phyloP scores from a whole-genome alignment of 1,284 basidiomycete species.

The Cutaneotrichosporon arboriforme region DNA sequence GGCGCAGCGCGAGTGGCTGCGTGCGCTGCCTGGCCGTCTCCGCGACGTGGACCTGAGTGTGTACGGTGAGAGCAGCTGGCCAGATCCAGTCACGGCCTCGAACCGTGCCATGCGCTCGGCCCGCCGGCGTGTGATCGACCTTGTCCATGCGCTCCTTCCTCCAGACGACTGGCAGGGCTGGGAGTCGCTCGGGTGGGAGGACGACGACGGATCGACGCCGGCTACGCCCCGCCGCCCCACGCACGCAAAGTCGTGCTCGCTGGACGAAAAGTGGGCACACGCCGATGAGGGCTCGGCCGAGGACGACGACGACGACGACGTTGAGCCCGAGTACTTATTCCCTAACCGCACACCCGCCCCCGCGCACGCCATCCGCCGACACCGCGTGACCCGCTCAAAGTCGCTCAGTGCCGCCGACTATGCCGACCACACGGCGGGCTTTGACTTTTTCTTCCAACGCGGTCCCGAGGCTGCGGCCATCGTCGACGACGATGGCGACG shows the following conservation, averaged over 20 bases:
- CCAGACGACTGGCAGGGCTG: conserved; percentile 48
- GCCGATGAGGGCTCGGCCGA: not conserved
- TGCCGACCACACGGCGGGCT: not conserved
- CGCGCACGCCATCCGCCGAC: conserved; percentile 26
- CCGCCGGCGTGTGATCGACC: conserved; percentile 34
- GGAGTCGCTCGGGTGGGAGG: conserved; percentile 48
- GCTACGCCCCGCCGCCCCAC: conserved; percentile 12
- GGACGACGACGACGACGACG: conserved; percentile 25
- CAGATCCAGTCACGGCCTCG: conserved; percentile 11
- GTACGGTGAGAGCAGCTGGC: conserved; percentile 11
- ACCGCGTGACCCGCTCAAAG: conserved; percentile 35
- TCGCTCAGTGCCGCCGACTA: conserved; percentile 17
- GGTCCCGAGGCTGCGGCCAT: conserved; percentile 3
- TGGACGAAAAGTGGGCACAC: conserved; percentile 21
- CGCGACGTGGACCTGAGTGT: conserved; percentile 28
- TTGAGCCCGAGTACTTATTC: conserved; percentile 49
- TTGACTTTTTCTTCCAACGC: not conserved
- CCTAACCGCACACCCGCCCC: conserved; percentile 49
- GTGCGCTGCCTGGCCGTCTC: conserved; percentile 31
- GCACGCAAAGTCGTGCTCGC: conserved; percentile 11
- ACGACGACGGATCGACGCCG: conserved; percentile 10
- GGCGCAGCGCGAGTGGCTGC: conserved; percentile 31
- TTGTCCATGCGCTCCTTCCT: conserved; percentile 40
- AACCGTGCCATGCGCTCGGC: conserved; percentile 27
- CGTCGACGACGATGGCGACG: conserved; percentile 18